Conservation (phyloP, 2,329 filamentous ascomycete species). For the Trichocomaceae sp. region DNA sequence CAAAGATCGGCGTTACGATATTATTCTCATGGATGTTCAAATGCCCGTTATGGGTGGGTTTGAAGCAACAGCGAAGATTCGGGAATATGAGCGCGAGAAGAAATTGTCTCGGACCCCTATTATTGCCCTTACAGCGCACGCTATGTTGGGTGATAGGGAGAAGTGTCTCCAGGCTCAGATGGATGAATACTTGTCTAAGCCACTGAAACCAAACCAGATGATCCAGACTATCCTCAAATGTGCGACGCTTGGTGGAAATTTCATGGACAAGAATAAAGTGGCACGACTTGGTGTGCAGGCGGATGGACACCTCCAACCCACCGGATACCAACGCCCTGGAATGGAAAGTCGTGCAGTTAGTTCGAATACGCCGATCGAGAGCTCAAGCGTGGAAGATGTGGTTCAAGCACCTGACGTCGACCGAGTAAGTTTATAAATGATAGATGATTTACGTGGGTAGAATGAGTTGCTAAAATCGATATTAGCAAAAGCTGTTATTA, state of each 20-base stretch:
- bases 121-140: constrained; percentile 92
- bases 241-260: constrained; percentile 66
- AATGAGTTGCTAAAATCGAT: constrained; percentile 1
- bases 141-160: constrained; percentile 96
- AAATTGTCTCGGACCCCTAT: constrained; percentile 82
- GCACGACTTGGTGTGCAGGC: constrained; percentile 35
- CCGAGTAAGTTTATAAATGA: constrained; percentile 39
- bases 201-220: constrained; percentile 90
- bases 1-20: constrained; percentile 86
- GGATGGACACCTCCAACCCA: constrained; percentile 28
- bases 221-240: constrained; percentile 98
- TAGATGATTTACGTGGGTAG: constrained; percentile 6
- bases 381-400: constrained; percentile 53
- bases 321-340: constrained; percentile 43
- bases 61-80: constrained; percentile 92
- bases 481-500: constrained; percentile 34
- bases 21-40: constrained; percentile 98
- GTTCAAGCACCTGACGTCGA: constrained; percentile 56
- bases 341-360: constrained; percentile 61
- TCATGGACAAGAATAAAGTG: constrained; percentile 40
- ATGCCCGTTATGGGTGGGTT: constrained; percentile 99
- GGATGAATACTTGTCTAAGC: constrained; percentile 98
- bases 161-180: constrained; percentile 98
- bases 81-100: constrained; percentile 82
- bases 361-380: constrained; percentile 59